Base-by-base conservation (phyloP, 148 eudicot species). In the Dysphania ambrosioides region DNA sequence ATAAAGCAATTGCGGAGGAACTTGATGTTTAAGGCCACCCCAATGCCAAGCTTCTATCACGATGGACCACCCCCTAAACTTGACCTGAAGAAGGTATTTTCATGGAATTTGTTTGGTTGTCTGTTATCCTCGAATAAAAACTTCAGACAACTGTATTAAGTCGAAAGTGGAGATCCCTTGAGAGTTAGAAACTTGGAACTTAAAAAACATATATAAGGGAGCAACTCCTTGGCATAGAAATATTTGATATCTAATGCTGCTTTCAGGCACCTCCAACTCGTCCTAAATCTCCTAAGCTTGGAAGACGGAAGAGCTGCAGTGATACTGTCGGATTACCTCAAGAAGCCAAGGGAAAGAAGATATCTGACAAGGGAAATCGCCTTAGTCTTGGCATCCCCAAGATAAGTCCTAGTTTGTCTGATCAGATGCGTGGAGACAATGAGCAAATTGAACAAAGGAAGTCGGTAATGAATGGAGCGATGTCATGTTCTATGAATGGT, bases 51-150 rank as follows among this genome's bases (percentile, higher is more conserved):
- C 73, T 93, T 90, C 83, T 90, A 93, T 79, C 90, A 90, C 49
- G 98, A 93, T 27, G 96, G 92, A 31, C 93, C 92, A 3, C 93
- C 98, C 42, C 87, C 96, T 11, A 90, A 90, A 84, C 80, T 74
- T 82, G 96, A 93, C 58, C 74, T 87, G 51, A 93, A 93, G 75
- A 93, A 93, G 98, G 98, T 89, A 77, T 49, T 19, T 19, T 68
- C 59, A 55, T 36, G 4, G 40, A 66, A 53, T 44, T 57, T 59
- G 12, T n/a, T n/a, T n/a, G n/a, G n/a, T n/a, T n/a, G n/a, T n/a
- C n/a, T n/a, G n/a, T 0, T 44, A 31, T 9, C 27, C 41, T 35
- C 8, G 24, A 77, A 9, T 57, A 34, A 36, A 34, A 35, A 71
- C 44, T 29, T 21, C 21, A 19, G 21, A 36, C 11, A 16, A 64